Evolutionary conservation across 306 rosid genomes (phyloP), one percentile per base, ranked within the genome.

Genomic region (Pyrus betulifolia): DNA sequence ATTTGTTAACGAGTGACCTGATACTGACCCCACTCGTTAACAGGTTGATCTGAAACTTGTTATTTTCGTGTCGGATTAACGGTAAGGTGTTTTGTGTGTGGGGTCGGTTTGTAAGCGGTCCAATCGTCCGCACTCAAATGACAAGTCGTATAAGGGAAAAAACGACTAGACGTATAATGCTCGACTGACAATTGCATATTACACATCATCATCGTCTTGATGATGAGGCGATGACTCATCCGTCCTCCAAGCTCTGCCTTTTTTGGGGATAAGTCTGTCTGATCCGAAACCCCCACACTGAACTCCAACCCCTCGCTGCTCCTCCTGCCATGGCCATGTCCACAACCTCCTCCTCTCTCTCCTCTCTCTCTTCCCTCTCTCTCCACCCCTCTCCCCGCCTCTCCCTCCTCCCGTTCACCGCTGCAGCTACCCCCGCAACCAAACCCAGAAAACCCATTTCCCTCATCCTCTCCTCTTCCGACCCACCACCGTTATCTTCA

Each of bases 331-430:
- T 89, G 93, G 88, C 81, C 49, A 67, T 73, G 52, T 46, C 95
- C 31, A 74, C 97, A 8, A 25, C 90, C 64, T 81, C 90, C 3
- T 81, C 85, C 42, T 46, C 87, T 73, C 85, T 77, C 63, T 78
- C 82, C 14, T 79, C 90, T 67, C 79, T 86, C 31, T 85, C 84
- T 25, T 82, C 96, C 77, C 93, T 90, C 84, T 67, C 88, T 77
- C 86, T 85, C 74, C 81, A 84, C 69, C 3, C 88, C 69, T 17
- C 82, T 14, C 70, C 83, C 4, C 81, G 85, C 80, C 67, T 80
- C 83, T 80, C 87, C 62, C 77, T 87, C 74, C 65, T 55, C 79
- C 74, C 76, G 63, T 71, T 82, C 84, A 65, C 72, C 74, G 11
- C 85, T 70, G 2, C 62, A 71, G 12, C 75, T 45, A 68, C 75